Conservation (phyloP, 1,139 yeast species). For the Suhomyces wounanorum region DNA sequence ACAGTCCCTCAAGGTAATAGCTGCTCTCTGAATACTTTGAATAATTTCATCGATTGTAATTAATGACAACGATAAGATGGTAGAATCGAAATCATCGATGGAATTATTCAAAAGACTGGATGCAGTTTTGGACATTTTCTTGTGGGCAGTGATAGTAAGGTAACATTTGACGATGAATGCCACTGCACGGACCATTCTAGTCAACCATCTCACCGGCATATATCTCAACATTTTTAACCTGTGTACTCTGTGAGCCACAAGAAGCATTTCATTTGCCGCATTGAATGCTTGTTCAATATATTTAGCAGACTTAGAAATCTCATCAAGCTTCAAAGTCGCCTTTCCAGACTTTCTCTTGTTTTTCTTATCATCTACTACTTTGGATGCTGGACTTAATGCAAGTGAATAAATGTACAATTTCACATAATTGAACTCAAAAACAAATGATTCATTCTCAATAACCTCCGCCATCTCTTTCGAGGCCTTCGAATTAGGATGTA, state of each 20-base stretch:
- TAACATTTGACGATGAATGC: conserved; percentile 89
- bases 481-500: conserved; percentile 39
- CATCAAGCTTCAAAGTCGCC: conserved; percentile 58
- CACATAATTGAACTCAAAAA: conserved; percentile 83
- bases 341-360: conserved; percentile 23
- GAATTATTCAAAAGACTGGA: conserved; percentile 17
- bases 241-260: conserved; percentile 72
- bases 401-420: conserved; percentile 80
- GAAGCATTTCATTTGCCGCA: conserved; percentile 80
- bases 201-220: conserved; percentile 92
- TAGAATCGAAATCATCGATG: conserved; percentile 44
- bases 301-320: conserved; percentile 70
- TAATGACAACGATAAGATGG: conserved; percentile 60
- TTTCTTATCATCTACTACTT: conserved; percentile 21
- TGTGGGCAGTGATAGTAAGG: conserved; percentile 60
- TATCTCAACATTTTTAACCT: conserved; percentile 61
- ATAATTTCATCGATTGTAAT: conserved; percentile 73
- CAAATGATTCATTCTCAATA: conserved; percentile 68
- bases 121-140: conserved; percentile 17
- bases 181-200: conserved; percentile 84
- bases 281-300: conserved; percentile 80
- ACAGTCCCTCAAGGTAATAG: conserved; percentile 74
- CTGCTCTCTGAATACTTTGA: conserved; percentile 68
- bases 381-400: conserved; percentile 56
- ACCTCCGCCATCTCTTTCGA: conserved; percentile 40